Conservation (phyloP, 2,329 filamentous ascomycete species). For the Fusarium illudens region DNA sequence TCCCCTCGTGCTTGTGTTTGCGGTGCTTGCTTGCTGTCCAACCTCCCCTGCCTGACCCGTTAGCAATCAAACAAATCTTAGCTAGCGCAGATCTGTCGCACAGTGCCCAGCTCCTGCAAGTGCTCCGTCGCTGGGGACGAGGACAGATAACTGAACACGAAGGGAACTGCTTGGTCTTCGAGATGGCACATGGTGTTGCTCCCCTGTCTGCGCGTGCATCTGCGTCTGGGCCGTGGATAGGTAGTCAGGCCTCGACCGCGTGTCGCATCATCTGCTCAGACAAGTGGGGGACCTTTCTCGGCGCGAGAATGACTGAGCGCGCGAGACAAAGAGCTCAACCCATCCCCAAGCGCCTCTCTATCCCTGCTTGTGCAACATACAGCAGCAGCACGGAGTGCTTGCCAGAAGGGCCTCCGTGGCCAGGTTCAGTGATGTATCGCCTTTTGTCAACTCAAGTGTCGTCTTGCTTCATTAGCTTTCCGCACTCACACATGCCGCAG, state of each 20-base stretch:
- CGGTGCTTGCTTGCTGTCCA: slow-evolving; percentile 18
- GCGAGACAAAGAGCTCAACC: slow-evolving; percentile 10
- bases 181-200: slow-evolving; percentile 37
- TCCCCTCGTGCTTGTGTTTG: background rate
- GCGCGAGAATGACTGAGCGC: slow-evolving; percentile 25
- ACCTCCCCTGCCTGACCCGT: slow-evolving; percentile 29
- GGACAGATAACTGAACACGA: slow-evolving; percentile 39
- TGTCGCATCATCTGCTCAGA: slow-evolving; percentile 40
- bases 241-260: slow-evolving; percentile 34
- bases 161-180: slow-evolving; percentile 25
- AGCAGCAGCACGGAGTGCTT: background rate
- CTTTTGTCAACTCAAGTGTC: background rate
- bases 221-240: slow-evolving; percentile 16
- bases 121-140: slow-evolving; percentile 20
- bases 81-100: slow-evolving; percentile 43
- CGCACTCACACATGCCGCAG: background rate
- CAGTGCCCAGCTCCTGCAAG: slow-evolving; percentile 29
- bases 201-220: slow-evolving; percentile 35
- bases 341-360: slow-evolving; percentile 24
- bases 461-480: background rate
- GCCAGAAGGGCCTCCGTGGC: background rate
- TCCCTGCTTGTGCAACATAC: slow-evolving; percentile 27
- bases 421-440: background rate
- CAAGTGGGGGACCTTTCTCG: slow-evolving; percentile 29
- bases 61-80: slow-evolving; percentile 44